These are phyloP conservation scores for Thielaviopsis ethacetica DNA, from an alignment of 2,329 filamentous ascomycete genomes.

Conservation along the genomic window DNA sequence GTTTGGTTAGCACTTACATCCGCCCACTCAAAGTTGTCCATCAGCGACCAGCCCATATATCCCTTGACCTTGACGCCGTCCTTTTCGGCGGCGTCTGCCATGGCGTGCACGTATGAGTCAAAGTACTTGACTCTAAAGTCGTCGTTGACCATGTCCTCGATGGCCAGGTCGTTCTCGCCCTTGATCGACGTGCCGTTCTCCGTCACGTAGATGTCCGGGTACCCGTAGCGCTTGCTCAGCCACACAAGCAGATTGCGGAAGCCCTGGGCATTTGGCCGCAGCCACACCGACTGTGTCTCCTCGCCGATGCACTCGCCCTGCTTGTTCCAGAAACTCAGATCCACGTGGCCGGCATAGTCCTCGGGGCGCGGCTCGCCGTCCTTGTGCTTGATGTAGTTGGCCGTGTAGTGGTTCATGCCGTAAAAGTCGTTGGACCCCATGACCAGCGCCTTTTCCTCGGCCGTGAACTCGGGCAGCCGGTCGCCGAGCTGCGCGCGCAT, in stretches of 20 bases:
- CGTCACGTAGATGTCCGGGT: slow-evolving; percentile 70
- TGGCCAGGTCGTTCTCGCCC: slow-evolving; percentile 60
- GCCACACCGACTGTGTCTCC: slow-evolving; percentile 70
- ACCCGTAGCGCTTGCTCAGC: slow-evolving; percentile 60
- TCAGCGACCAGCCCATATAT: slow-evolving; percentile 75
- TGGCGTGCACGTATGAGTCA: slow-evolving; percentile 55
- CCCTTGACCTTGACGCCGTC: slow-evolving; percentile 66
- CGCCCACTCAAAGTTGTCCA: slow-evolving; percentile 91
- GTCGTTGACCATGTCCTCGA: slow-evolving; percentile 59
- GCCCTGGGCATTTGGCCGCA: slow-evolving; percentile 57
- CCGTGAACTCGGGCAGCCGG: slow-evolving; percentile 57
- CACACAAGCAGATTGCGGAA: slow-evolving; percentile 65
- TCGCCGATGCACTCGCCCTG: slow-evolving; percentile 57
- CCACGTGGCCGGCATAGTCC: slow-evolving; percentile 62
- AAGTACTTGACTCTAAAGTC: slow-evolving; percentile 73
- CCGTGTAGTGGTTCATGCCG: slow-evolving; percentile 88
- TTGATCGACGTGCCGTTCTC: slow-evolving; percentile 79
- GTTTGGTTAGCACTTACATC: slow-evolving; percentile 31
- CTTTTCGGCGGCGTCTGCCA: slow-evolving; percentile 53
- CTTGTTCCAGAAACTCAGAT: slow-evolving; percentile 56
- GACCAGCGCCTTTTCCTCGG: slow-evolving; percentile 56
- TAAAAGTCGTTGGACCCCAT: slow-evolving; percentile 86
- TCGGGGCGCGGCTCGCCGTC: slow-evolving; percentile 40
- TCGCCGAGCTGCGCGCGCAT: slow-evolving; percentile 70
- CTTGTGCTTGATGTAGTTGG: slow-evolving; percentile 69